Base-by-base conservation (phyloP, 2,329 filamentous ascomycete species). In the Rugonectria rugulosa region DNA sequence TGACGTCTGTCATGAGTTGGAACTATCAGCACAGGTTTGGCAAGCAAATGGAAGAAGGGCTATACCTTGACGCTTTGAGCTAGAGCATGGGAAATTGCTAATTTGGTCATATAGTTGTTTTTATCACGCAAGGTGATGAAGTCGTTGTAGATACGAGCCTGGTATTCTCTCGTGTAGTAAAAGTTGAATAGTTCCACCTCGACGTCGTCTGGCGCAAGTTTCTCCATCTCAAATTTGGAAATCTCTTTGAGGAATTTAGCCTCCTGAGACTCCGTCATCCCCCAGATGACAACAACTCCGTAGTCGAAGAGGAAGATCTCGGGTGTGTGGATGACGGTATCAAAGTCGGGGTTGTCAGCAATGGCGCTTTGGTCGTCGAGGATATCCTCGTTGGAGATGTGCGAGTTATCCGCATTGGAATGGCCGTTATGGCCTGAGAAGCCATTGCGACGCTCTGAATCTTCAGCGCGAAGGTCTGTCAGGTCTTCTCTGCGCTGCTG, bases 141-240 rank as follows among this genome's bases (percentile, higher is more conserved):
- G 75, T 99, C 95, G 75, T 99, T 99, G 83, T 99, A 99, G 73
- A 99, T 99, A 46, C 95, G 89, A 19, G 95, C 92, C 76, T 99
- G 96, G 73, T 99, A 99, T 72, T 98, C 94, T 68, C 90, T 86
- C 3, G 95, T 98, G 78, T 99, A 98, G 79, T 99, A 99, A 74
- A 98, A 99, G 73, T 99, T 99, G 82, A 99, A 99, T 69, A 94
- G 92, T 74, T 99, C 95, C 41, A 92, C 91, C 77, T 99, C 94
- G 24, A 97, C 88, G 65, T 97, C 92, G 69, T 96, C 93, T 10
- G 89, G 85, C 21, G 87, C 87, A 43, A 98, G 82, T 73, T 97
- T 97, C 71, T 97, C 94, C 34, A 87, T 84, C 73, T 97, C 95
- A 66, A 98, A 99, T 70, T 95, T 97, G 53, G 91, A 86, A 59